Evolutionary conservation across 1,284 basidiomycete genomes (phyloP).

Genomic region (Ganoderma meredithae): DNA sequence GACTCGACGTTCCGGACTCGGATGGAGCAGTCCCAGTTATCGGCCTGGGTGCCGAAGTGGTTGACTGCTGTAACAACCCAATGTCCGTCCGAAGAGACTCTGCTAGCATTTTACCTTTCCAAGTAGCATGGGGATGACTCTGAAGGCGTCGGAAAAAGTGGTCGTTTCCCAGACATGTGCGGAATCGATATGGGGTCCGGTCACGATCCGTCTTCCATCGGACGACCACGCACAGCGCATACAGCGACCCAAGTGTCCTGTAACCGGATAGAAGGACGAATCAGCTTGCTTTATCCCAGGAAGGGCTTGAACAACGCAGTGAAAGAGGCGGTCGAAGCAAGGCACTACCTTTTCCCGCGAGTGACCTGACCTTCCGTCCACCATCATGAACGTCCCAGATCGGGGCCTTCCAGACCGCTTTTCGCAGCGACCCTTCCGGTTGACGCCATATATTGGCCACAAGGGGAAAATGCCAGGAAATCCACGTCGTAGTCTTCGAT

Average conservation of each 20-base stretch:
- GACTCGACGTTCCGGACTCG: background rate
- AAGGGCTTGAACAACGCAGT: no score
- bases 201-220: background rate
- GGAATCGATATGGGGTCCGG: background rate
- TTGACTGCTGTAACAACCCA: background rate
- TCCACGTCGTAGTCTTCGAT: background rate
- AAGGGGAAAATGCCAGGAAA: background rate
- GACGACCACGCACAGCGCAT: background rate
- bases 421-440: background rate
- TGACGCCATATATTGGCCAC: background rate
- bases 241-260: no score
- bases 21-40: no score
- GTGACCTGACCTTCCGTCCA: background rate
- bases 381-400: background rate
- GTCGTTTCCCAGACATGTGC: background rate
- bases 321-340: no score
- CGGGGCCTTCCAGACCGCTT: background rate
- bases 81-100: background rate
- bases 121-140: background rate
- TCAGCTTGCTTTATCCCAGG: no score
- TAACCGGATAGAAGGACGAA: no score
- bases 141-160: background rate
- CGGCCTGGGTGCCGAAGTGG: no score
- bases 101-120: background rate
- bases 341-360: background rate